Conservation (phyloP, 2,329 filamentous ascomycete genomes). For the Ophiostoma sp. region DNA sequence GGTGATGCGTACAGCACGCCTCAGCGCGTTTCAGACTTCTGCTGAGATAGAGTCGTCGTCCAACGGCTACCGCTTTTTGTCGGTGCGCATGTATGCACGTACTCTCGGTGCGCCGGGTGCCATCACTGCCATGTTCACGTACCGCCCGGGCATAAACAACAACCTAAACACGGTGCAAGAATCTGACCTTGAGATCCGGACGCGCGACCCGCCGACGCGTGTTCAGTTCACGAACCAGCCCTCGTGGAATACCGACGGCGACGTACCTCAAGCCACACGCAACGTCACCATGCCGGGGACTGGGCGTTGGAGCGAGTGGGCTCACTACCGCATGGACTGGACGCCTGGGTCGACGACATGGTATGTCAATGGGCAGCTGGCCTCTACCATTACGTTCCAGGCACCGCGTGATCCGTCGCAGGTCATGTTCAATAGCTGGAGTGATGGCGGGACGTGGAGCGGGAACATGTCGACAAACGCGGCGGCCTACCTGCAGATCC, state of each 20-base stretch:
- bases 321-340: background rate
- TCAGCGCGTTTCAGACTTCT: background rate
- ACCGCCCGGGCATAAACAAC: background rate
- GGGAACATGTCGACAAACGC: background rate
- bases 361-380: background rate
- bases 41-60: background rate
- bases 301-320: background rate
- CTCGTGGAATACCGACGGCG: constrained; percentile 38
- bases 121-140: background rate
- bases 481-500: background rate
- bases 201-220: constrained; percentile 32
- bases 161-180: background rate
- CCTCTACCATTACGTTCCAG: background rate
- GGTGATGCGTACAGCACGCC: background rate
- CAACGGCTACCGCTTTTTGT: background rate
- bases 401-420: background rate
- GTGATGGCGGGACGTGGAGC: background rate
- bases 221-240: constrained; percentile 51
- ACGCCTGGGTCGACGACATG: background rate
- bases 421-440: background rate
- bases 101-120: background rate
- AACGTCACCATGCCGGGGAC: constrained; percentile 37
- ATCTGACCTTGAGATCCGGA: background rate
- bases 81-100: background rate
- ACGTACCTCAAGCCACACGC: constrained; percentile 40